phyloP scores from a whole-genome alignment of 768 basidiomycete species.

The Heimioporus sp. region DNA sequence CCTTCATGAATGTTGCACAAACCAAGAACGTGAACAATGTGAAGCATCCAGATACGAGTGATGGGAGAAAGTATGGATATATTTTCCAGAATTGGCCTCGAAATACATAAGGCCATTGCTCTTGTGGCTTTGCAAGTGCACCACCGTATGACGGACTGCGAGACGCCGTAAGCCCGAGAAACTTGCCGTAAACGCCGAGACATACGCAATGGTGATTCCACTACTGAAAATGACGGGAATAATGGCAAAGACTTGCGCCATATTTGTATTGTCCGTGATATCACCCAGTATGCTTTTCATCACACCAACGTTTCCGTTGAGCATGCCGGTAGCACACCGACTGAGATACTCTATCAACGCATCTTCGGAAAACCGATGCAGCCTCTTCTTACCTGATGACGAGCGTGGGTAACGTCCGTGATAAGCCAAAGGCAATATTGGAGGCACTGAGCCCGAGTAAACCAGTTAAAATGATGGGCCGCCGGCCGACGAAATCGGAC shows the following conservation, averaged over 20 bases:
- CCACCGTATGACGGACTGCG: constrained; percentile 58
- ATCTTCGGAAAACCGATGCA: background rate
- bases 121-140: constrained; percentile 50
- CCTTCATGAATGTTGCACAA: constrained; percentile 25
- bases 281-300: constrained; percentile 73
- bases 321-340: constrained; percentile 34
- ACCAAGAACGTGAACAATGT: constrained; percentile 13
- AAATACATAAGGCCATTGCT: constrained; percentile 52
- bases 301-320: constrained; percentile 47
- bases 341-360: constrained; percentile 14
- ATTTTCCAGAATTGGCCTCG: constrained; percentile 35
- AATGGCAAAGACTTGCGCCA: constrained; percentile 36
- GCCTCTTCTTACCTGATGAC: constrained; percentile 45
- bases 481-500: constrained; percentile 61
- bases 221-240: background rate
- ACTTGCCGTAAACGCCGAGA: background rate
- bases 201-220: constrained; percentile 6
- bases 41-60: constrained; percentile 19
- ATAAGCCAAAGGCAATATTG: constrained; percentile 61
- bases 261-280: constrained; percentile 42
- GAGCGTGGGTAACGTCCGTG: constrained; percentile 50
- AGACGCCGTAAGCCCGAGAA: background rate
- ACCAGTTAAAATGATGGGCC: constrained; percentile 56
- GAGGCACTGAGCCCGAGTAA: constrained; percentile 50
- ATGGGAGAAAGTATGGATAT: constrained; percentile 39